Conservation (phyloP, 2,329 filamentous ascomycete genomes). For the Diplodia corticola region DNA sequence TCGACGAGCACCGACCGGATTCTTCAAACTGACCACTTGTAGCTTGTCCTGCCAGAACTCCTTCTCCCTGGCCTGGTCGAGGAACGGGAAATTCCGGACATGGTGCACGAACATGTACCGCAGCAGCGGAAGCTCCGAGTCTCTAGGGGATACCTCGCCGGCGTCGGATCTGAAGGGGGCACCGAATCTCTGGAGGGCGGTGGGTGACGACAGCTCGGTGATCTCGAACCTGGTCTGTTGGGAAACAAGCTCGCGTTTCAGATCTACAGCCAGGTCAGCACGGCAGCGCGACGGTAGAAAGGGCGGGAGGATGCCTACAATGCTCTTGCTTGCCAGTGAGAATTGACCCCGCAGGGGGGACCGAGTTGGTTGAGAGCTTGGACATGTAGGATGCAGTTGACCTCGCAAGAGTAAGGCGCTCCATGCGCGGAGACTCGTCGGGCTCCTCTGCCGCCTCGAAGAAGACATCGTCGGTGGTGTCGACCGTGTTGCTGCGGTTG, state of each 20-base stretch:
- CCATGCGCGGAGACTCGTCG: background rate
- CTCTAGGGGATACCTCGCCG: constrained; percentile 87
- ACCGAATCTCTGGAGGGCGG: constrained; percentile 90
- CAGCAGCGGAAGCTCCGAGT: constrained; percentile 90
- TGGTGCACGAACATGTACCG: constrained; percentile 98
- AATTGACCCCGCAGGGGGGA: constrained; percentile 58
- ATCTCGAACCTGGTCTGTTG: constrained; percentile 91
- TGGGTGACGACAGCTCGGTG: constrained; percentile 88
- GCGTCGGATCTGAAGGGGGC: constrained; percentile 91
- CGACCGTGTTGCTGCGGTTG: constrained; percentile 6
- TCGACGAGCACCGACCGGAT: constrained; percentile 8
- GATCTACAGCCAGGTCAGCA: constrained; percentile 58
- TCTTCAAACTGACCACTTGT: constrained; percentile 69
- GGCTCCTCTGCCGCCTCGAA: constrained; percentile 19
- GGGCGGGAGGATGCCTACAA: constrained; percentile 58
- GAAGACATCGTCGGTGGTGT: constrained; percentile 17
- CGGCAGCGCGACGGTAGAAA: background rate
- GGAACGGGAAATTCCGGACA: constrained; percentile 95
- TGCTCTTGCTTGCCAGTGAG: constrained; percentile 98
- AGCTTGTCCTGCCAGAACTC: constrained; percentile 99
- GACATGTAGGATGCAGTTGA: constrained; percentile 19
- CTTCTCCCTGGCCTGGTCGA: constrained; percentile 95
- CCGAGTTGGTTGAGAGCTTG: constrained; percentile 46
- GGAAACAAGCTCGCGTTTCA: constrained; percentile 92
- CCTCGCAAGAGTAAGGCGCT: constrained; percentile 14